phyloP scores from a whole-genome alignment of 2,329 filamentous ascomycete genomes.

The Paracoccidioides brasiliensis region DNA sequence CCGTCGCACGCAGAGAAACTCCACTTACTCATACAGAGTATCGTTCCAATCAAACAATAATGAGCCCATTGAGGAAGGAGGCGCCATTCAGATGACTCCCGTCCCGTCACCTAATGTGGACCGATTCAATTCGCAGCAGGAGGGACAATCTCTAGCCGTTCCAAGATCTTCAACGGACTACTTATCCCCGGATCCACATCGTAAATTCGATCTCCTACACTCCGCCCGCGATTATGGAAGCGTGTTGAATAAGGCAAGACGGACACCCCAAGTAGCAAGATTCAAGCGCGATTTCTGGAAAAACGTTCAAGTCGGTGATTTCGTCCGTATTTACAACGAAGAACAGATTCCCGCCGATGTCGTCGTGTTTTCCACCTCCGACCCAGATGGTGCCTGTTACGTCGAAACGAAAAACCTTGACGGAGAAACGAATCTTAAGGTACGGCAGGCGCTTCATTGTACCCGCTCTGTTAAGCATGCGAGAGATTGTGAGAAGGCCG shows the following conservation, averaged over 20 bases:
- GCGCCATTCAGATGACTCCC: constrained; percentile 90
- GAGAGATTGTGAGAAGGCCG: constrained; percentile 76
- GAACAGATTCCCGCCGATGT: constrained; percentile 92
- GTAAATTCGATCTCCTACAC: constrained; percentile 5
- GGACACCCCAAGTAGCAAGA: constrained; percentile 55
- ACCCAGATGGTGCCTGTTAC: constrained; percentile 87
- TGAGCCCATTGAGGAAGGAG: constrained; percentile 31
- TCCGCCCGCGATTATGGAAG: constrained; percentile 44
- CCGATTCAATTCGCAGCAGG: not conserved
- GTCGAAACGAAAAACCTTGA: constrained; percentile 98
- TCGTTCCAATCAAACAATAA: constrained; percentile 39
- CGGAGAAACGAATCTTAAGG: constrained; percentile 94
- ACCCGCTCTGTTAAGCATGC: constrained; percentile 75
- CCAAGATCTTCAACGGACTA: not conserved
- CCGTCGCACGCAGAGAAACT: constrained; percentile 41
- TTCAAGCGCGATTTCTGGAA: constrained; percentile 97
- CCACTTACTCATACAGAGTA: constrained; percentile 42
- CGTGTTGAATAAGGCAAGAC: constrained; percentile 59
- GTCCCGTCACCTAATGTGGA: constrained; percentile 61
- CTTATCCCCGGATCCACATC: constrained; percentile 1
- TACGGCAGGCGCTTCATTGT: constrained; percentile 78
- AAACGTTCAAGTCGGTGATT: constrained; percentile 86
- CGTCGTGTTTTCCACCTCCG: constrained; percentile 83
- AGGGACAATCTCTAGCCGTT: not conserved
- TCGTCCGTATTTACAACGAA: constrained; percentile 89